Percentiles rank a stretch among this genome's conserved stretches.
phyloP scores from a whole-genome alignment of 805 yeast species.

The Diddensiella caesifluorescens region DNA sequence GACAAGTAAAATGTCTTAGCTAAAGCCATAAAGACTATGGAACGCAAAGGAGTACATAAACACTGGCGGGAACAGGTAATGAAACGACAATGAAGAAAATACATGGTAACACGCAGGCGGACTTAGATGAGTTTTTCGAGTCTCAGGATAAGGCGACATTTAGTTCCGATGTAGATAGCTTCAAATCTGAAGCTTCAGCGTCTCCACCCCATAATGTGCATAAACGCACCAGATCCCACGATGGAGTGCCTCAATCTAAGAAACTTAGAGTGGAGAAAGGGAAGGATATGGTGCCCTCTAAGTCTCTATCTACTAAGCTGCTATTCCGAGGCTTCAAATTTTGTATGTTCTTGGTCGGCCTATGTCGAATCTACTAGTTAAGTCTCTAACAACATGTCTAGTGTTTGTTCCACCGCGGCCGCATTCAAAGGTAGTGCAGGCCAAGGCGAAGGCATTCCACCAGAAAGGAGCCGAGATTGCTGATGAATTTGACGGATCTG shows the following conservation, averaged over 20 bases:
- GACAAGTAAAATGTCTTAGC: no score
- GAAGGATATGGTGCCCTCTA: no score
- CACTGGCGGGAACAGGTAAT: no score
- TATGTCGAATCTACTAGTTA: slow-evolving; percentile 1
- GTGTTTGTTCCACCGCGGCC: slow-evolving; percentile 13
- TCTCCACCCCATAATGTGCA: slow-evolving; percentile 1
- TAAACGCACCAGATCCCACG: no score
- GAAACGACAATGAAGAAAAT: slow-evolving; percentile 1
- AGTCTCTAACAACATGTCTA: slow-evolving; percentile 1
- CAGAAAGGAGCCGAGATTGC: slow-evolving; percentile 26
- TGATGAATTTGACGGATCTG: slow-evolving; percentile 5
- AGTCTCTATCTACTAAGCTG: background rate
- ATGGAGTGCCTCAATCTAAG: no score
- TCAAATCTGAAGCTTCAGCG: background rate
- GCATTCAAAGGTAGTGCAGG: slow-evolving; percentile 11
- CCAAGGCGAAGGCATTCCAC: slow-evolving; percentile 14
- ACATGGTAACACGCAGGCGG: slow-evolving; percentile 1
- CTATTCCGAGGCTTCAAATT: slow-evolving; percentile 15
- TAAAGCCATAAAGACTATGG: no score
- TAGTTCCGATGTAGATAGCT: no score
- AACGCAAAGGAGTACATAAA: no score
- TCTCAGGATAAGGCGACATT: no score
- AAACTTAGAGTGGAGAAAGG: no score
- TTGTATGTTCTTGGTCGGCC: slow-evolving; percentile 11
- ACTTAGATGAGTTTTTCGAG: slow-evolving; percentile 6